phyloP scores from a whole-genome alignment of 2,329 filamentous ascomycete genomes.

The Aspergillus proliferans region DNA sequence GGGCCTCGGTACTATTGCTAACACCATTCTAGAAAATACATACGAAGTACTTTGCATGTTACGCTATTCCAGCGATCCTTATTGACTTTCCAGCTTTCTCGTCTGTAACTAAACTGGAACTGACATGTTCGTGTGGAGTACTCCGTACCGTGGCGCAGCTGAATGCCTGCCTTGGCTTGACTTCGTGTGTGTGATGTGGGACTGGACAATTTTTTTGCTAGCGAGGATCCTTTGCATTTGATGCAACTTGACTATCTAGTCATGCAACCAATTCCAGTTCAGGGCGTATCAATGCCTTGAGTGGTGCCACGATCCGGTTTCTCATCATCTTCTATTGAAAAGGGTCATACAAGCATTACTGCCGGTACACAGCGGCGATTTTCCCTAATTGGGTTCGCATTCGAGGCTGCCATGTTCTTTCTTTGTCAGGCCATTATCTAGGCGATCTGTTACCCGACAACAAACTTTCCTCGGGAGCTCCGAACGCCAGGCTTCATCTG shows the following conservation, averaged over 20 bases:
- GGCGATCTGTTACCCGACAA: background rate
- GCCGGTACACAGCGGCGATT: slow-evolving; percentile 7
- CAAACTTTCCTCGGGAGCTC: background rate
- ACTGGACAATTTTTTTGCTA: slow-evolving; percentile 5
- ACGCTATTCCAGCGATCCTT: no score
- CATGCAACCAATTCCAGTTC: slow-evolving; percentile 18
- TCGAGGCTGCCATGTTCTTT: background rate
- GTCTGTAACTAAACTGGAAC: no score
- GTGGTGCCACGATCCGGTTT: slow-evolving; percentile 24
- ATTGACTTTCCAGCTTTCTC: no score
- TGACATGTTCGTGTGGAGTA: no score
- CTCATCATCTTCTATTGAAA: slow-evolving; percentile 25
- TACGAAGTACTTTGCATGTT: no score
- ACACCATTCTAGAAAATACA: no score
- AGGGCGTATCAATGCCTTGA: slow-evolving; percentile 33
- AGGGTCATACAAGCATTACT: slow-evolving; percentile 3
- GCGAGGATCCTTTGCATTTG: slow-evolving; percentile 22
- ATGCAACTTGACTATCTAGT: slow-evolving; percentile 34
- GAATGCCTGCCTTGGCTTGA: no score
- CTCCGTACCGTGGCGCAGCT: no score
- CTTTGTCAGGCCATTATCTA: background rate
- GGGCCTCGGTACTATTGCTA: no score
- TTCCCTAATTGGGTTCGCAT: background rate
- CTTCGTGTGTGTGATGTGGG: no score
- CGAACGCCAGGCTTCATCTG: background rate